Base-by-base conservation (phyloP, 2,329 filamentous ascomycete species). In the Fusarium sp. region DNA sequence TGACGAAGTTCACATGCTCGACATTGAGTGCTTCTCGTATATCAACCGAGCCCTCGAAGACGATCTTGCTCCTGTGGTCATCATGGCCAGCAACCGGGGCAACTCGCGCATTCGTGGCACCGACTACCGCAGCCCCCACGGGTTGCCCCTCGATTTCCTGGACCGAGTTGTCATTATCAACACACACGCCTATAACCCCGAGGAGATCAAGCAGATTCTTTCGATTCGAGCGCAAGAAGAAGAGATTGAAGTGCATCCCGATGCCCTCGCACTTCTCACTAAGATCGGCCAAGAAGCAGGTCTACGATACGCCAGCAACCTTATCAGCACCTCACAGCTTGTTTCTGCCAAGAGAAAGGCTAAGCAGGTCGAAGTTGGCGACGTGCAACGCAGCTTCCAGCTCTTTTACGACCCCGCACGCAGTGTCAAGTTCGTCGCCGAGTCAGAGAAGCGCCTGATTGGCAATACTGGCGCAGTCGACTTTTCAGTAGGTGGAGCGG, bases 1-100 rank as follows among this genome's bases (percentile, higher is more conserved):
- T 75, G 96, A 99, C 75, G 96, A 99, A 82, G 95, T 99, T 7
- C 96, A 99, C 84, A 98, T 99, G 95, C 91, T 99, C 58, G 96
- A 99, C 78, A 97, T 98, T 69, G 96, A 99, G 80, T 98, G 95
- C 83, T 99, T 97, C 84, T 96, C 94, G 42, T 99, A 97, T 84
- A 91, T 99, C 85, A 99, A 99, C 84, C 92, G 96, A 51, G 96
- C 96, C 1, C 85, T 99, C 42, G 96, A 99, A 81, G 93, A 94
- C 63, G 94, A 98, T 74, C 87, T 99, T 31, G 94, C 96, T 2
- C 96, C 96, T 37, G 94, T 99, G 69, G 94, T 99, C 79, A 99
- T 99, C 81, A 99, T 99, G 96, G 96, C 96, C 54, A 97, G 92
- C 85, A 99, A 99, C 83, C 88, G 96, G 62, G 96, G 96, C 68